phyloP scores from a whole-genome alignment of 305 asterid genomes.

The Petunia hybrid region DNA sequence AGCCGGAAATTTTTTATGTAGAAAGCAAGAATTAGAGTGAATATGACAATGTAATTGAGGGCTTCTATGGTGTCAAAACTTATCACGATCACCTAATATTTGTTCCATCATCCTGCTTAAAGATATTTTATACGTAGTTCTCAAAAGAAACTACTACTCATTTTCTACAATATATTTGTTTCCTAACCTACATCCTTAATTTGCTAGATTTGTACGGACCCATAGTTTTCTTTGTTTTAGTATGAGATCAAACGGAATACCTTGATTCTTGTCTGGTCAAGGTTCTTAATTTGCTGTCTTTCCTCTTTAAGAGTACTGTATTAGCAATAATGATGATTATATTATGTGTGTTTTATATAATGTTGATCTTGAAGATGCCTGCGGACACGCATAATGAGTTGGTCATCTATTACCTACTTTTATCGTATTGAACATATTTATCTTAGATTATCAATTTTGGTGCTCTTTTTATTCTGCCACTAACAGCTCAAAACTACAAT shows the following conservation, averaged over 20 bases:
- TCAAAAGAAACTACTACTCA: not conserved
- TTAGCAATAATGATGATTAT: not conserved
- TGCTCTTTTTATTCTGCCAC: not conserved
- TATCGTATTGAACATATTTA: not conserved
- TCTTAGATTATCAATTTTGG: not conserved
- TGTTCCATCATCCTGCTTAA: not conserved
- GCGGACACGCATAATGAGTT: constrained; percentile 9
- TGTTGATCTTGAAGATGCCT: not conserved
- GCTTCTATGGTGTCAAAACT: not conserved
- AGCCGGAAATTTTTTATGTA: no score
- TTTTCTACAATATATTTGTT: not conserved
- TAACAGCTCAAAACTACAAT: not conserved
- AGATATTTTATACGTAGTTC: not conserved
- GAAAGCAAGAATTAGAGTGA: not conserved
- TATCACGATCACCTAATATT: not conserved
- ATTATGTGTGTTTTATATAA: not conserved
- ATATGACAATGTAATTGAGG: not conserved
- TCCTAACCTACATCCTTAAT: constrained; percentile 12
- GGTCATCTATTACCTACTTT: constrained; percentile 6
- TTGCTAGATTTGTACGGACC: constrained; percentile 19
- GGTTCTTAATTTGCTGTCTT: not conserved
- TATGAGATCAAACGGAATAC: constrained; percentile 9
- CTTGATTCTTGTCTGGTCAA: constrained; percentile 20
- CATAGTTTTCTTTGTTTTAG: not conserved
- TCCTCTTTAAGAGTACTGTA: not conserved